A percentile compares a stretch with the other conserved stretches of the same genome.
These are phyloP conservation scores for Teratosphaeria zuluensis DNA, from an alignment of 2,329 filamentous ascomycete genomes.

Conservation along the genomic window DNA sequence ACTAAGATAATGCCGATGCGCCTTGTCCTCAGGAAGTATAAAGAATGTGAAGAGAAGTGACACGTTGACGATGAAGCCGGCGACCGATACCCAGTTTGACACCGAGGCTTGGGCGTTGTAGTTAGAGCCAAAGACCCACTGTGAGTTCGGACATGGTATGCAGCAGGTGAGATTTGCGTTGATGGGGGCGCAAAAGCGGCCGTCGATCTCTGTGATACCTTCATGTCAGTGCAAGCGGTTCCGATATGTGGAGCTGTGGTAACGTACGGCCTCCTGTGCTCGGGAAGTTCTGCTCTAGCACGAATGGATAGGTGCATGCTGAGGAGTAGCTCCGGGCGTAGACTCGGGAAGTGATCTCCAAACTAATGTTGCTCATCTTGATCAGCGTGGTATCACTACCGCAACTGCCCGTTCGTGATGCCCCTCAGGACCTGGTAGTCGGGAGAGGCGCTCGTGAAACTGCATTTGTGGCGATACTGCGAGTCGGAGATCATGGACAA, in stretches of 20 bases:
- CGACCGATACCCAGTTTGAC: constrained; percentile 70
- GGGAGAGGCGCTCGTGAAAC: not conserved
- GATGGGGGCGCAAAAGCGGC: constrained; percentile 43
- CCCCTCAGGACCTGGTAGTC: not conserved
- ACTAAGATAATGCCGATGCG: constrained; percentile 78
- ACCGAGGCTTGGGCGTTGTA: constrained; percentile 40
- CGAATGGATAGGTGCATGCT: not conserved
- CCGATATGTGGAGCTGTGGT: not conserved
- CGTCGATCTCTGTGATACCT: constrained; percentile 31
- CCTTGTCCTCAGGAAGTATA: constrained; percentile 70
- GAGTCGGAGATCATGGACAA: not conserved
- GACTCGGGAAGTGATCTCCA: not conserved
- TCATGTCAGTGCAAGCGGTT: not conserved
- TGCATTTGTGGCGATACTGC: not conserved
- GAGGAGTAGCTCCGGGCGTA: not conserved
- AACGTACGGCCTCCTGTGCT: not conserved
- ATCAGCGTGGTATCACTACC: not conserved
- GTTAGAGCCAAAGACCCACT: constrained; percentile 57
- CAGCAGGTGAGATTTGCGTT: constrained; percentile 54
- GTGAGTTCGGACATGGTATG: constrained; percentile 70
- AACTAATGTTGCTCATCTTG: not conserved
- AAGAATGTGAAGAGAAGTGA: constrained; percentile 70
- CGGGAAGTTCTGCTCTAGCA: not conserved
- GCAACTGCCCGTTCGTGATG: not conserved
- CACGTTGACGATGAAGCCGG: constrained; percentile 57